Base-by-base conservation (phyloP, 495 filamentous ascomycete species). In the Hypoxylon fuscum region DNA sequence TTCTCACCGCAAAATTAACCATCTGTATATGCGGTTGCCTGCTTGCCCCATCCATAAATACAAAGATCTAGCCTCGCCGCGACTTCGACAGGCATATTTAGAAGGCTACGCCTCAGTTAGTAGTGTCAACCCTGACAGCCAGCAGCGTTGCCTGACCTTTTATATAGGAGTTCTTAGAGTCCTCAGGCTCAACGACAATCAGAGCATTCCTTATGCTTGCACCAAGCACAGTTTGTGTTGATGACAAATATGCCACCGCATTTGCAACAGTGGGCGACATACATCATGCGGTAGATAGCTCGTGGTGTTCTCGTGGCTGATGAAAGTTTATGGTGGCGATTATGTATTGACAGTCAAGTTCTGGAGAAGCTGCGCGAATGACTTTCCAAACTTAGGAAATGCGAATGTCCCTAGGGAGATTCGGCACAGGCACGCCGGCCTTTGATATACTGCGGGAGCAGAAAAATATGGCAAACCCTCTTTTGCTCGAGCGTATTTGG, bases 161-260 rank as follows among this genome's bases (percentile, higher is more conserved):
- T 32, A 25, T 7, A 14, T 35, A 43, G 23, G n/a, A 55, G 21
- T 12, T 17, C 25, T 22, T 15, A 3, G 17, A 31, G 47, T 42
- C n/a, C n/a, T n/a, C n/a, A n/a, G n/a, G n/a, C n/a, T 75, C 68
- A 80, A 56, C 73, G 38, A 59, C 78, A 80, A 32, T 78, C 71
- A 32, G 58, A 43, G 69, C 78, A 80, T 45, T 79, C 74, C 49
- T 62, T 58, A 62, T 80, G 78, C 34, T 68, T 71, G 70, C 78
- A 80, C 70, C 76, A 74, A 10, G 63, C 61, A 71, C 78, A 80
- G 32, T 64, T 52, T 34, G 57, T 74, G 75, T 76, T 80, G 71
- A 80, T 80, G 68, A 80, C 78, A 52, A 80, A 76, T 50, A 80
- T 73, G 51, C 72, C 62, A 14, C 77, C 76, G 69, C 78, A 80